Conservation (phyloP, 345 rosid species). For the Eucalyptus decipiens region DNA sequence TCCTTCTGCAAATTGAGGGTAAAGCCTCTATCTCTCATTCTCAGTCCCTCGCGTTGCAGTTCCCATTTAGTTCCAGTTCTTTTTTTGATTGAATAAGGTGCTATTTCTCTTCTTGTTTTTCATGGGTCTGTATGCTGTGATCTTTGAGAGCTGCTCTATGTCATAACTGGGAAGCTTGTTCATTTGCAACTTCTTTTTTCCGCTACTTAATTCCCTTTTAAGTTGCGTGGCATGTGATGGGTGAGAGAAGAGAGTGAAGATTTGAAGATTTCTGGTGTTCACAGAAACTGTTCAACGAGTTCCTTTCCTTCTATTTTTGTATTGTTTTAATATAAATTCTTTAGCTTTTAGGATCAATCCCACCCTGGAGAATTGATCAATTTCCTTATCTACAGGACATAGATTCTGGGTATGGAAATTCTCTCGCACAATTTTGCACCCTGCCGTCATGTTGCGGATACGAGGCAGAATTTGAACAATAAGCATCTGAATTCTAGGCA, state of each 20-base stretch:
- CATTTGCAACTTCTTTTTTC: neutral
- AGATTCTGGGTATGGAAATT: slow-evolving; percentile 43
- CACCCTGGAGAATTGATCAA: neutral
- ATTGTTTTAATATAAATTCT: neutral
- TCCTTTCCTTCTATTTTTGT: neutral
- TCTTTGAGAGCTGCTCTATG: neutral
- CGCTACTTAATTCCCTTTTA: neutral
- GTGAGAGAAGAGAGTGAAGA: neutral
- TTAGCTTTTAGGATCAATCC: neutral
- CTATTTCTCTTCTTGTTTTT: neutral
- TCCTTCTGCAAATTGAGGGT: neutral
- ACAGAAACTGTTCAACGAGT: neutral
- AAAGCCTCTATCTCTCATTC: neutral
- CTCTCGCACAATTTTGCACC: slow-evolving; percentile 28
- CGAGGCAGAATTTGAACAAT: slow-evolving; percentile 11
- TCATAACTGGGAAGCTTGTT: neutral
- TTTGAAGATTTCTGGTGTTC: neutral
- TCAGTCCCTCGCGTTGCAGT: neutral
- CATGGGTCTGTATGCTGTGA: neutral
- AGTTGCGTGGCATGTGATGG: neutral
- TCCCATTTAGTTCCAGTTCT: neutral
- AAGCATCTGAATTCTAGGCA: slow-evolving; percentile 7
- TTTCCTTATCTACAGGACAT: slow-evolving; percentile 14
- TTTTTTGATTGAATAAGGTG: neutral
- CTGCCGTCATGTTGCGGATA: slow-evolving; percentile 10